Evolutionary conservation across 108 stramenopile species (phyloP).

Genomic region (Skeletonema grethae): DNA sequence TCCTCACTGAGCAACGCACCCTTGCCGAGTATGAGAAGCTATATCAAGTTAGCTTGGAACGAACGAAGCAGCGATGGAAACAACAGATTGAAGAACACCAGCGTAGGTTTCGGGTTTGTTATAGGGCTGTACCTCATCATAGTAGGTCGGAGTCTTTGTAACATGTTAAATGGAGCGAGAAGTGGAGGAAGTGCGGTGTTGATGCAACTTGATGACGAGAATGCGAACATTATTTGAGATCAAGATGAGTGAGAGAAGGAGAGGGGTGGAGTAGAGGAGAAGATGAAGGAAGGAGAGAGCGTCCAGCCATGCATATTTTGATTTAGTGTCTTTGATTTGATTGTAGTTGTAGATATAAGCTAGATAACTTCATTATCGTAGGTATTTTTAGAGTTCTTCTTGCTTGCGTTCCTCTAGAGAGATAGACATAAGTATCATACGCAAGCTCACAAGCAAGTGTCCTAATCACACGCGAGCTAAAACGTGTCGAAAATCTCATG

Average conservation of each 20-base stretch:
- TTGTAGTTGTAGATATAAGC: background rate
- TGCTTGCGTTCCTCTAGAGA: background rate
- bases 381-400: background rate
- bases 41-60: background rate
- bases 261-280: background rate
- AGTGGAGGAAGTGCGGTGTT: too few relatives aligned
- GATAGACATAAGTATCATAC: too few relatives aligned
- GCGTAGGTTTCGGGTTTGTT: constrained; percentile 4
- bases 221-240: background rate
- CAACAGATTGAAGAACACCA: constrained; percentile 7
- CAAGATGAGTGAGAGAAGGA: background rate
- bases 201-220: too few relatives aligned
- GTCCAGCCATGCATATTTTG: background rate
- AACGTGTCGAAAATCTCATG: too few relatives aligned
- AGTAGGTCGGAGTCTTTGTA: constrained; percentile 2
- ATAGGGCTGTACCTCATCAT: constrained; percentile 5
- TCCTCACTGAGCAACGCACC: background rate
- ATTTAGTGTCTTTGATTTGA: background rate
- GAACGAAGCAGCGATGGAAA: background rate
- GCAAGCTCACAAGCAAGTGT: too few relatives aligned
- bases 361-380: too few relatives aligned
- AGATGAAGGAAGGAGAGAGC: background rate
- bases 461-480: too few relatives aligned
- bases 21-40: background rate
- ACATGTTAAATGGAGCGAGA: too few relatives aligned